phyloP scores from a whole-genome alignment of 768 basidiomycete genomes.

The Russula compacta region DNA sequence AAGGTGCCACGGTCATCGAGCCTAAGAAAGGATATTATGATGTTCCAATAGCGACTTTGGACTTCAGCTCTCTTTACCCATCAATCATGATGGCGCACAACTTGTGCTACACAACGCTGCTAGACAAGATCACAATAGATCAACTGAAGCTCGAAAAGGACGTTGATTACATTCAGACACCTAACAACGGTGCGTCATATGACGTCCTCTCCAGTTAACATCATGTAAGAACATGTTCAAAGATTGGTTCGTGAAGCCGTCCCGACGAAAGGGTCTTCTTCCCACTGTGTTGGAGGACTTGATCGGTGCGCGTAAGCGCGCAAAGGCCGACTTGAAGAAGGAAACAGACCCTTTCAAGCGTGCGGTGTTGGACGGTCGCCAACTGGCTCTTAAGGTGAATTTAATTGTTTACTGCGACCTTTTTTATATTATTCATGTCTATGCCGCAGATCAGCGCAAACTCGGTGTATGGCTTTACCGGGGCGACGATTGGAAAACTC shows the following conservation, averaged over 20 bases:
- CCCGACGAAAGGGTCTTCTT: constrained; percentile 76
- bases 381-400: constrained; percentile 85
- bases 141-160: constrained; percentile 71
- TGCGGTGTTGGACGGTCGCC: constrained; percentile 94
- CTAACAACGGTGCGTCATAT: constrained; percentile 71
- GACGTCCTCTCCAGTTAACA: neutral
- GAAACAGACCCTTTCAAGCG: constrained; percentile 97
- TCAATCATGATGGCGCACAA: constrained; percentile 99
- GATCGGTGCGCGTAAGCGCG: constrained; percentile 86
- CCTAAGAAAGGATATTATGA: constrained; percentile 95
- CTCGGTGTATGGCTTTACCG: constrained; percentile 98
- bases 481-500: constrained; percentile 93
- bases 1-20: constrained; percentile 98
- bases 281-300: constrained; percentile 92
- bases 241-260: constrained; percentile 80
- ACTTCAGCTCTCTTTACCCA: constrained; percentile 97
- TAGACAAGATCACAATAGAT: constrained; percentile 73
- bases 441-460: constrained; percentile 85
- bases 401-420: neutral
- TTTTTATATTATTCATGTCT: neutral
- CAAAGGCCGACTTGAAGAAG: constrained; percentile 91
- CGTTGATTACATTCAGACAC: constrained; percentile 88
- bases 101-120: constrained; percentile 93
- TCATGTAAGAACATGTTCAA: constrained; percentile 1
- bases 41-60: constrained; percentile 91